Percentiles rank a stretch among this genome's conserved stretches.
These are phyloP conservation scores for Chiua virens DNA, from an alignment of 768 basidiomycete genomes.

Conservation along the genomic window DNA sequence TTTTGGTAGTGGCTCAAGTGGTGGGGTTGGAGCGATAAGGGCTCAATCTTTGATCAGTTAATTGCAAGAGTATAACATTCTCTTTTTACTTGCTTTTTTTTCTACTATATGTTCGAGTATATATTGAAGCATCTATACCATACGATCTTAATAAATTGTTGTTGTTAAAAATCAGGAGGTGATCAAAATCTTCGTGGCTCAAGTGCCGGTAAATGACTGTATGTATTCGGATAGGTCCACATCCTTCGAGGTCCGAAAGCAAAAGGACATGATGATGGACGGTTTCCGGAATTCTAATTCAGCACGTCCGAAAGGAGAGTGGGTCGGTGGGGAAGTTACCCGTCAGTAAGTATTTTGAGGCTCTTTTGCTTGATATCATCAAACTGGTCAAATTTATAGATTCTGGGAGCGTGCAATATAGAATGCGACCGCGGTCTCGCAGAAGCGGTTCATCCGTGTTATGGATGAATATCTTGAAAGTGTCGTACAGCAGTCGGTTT, in stretches of 20 bases:
- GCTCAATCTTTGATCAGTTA: too few species aligned
- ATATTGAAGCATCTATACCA: too few species aligned
- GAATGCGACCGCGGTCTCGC: conserved; percentile 1
- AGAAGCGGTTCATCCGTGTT: conserved; percentile 36
- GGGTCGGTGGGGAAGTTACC: conserved; percentile 17
- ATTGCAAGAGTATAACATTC: too few species aligned
- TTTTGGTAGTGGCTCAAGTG: too few species aligned
- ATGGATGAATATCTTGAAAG: conserved; percentile 38
- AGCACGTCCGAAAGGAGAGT: conserved; percentile 14
- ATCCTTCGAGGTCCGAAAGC: conserved; percentile 27
- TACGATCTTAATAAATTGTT: too few species aligned
- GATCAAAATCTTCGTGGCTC: too few species aligned
- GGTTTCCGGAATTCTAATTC: conserved; percentile 11
- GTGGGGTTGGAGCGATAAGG: too few species aligned
- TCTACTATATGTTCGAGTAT: too few species aligned
- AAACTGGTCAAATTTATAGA: not conserved
- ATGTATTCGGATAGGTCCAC: conserved; percentile 44
- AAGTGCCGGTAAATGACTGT: too few species aligned
- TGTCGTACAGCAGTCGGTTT: conserved; percentile 43
- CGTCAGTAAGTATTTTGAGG: conserved; percentile 12
- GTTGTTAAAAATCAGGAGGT: too few species aligned
- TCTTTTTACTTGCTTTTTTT: too few species aligned
- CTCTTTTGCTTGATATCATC: not conserved
- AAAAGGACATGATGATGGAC: conserved; percentile 22
- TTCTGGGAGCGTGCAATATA: conserved; percentile 16